Evolutionary conservation across 2,329 filamentous ascomycete genomes (phyloP).

Genomic region (Pseudocercospora vitis): DNA sequence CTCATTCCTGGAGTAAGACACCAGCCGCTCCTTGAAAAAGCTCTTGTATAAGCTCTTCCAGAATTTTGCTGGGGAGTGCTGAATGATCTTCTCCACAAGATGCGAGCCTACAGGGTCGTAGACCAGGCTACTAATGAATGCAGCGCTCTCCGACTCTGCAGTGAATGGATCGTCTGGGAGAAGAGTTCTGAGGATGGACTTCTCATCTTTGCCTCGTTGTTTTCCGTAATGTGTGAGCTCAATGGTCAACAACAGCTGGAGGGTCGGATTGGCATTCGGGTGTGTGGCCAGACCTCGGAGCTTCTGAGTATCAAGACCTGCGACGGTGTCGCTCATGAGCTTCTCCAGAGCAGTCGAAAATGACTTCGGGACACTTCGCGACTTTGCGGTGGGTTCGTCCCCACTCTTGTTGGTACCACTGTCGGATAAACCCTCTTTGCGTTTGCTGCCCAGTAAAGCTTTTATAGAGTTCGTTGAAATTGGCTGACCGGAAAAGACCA

Average conservation of each 20-base stretch:
- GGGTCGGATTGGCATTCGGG: slow-evolving; percentile 83
- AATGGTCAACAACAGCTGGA: slow-evolving; percentile 86
- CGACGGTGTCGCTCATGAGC: slow-evolving; percentile 74
- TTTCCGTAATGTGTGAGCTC: slow-evolving; percentile 76
- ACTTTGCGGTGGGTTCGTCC: slow-evolving; percentile 44
- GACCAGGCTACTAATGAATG: slow-evolving; percentile 80
- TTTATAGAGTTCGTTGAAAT: slow-evolving; percentile 68
- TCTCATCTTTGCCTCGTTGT: slow-evolving; percentile 62
- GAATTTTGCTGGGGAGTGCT: slow-evolving; percentile 76
- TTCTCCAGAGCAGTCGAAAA: slow-evolving; percentile 78
- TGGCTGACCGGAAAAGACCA: slow-evolving; percentile 81
- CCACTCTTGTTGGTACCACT: slow-evolving; percentile 56
- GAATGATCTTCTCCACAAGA: slow-evolving; percentile 81
- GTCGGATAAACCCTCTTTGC: slow-evolving; percentile 78
- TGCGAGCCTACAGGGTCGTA: slow-evolving; percentile 91
- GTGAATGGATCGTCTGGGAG: slow-evolving; percentile 76
- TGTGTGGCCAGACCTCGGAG: slow-evolving; percentile 83
- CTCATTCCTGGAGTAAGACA: slow-evolving; percentile 81
- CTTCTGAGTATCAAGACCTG: slow-evolving; percentile 73
- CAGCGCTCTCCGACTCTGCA: slow-evolving; percentile 70
- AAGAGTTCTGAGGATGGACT: slow-evolving; percentile 71
- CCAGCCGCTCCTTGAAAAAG: slow-evolving; percentile 76
- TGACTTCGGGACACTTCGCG: slow-evolving; percentile 67
- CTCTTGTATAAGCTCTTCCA: slow-evolving; percentile 86
- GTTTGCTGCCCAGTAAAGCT: slow-evolving; percentile 83